Evolutionary conservation across 805 yeast genomes (phyloP).

Genomic region (Candida oleophila): DNA sequence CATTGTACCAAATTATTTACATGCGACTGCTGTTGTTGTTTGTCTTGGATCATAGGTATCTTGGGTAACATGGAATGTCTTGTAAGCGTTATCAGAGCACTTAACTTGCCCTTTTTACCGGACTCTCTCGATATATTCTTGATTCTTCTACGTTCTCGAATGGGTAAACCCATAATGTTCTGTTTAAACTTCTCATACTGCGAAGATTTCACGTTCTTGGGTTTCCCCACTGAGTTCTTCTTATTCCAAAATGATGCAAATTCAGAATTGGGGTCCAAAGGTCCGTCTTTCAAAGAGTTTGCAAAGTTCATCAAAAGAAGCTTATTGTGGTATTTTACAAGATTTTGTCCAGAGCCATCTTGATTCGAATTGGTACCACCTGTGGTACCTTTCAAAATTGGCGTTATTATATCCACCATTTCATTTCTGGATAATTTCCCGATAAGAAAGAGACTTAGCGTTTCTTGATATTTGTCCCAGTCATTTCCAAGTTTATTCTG

Average conservation of each 20-base stretch:
- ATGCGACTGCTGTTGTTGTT: conserved; percentile 42
- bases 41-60: conserved; percentile 69
- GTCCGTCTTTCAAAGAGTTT: conserved; percentile 76
- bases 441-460: conserved; percentile 70
- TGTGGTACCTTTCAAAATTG: conserved; percentile 41
- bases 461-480: conserved; percentile 86
- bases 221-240: conserved; percentile 37
- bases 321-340: conserved; percentile 75
- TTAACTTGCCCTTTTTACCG: conserved; percentile 74
- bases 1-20: conserved; percentile 66
- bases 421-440: conserved; percentile 81
- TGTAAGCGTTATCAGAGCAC: conserved; percentile 64
- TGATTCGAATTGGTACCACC: conserved; percentile 16
- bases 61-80: conserved; percentile 77
- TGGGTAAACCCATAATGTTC: conserved; percentile 82
- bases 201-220: conserved; percentile 52
- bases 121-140: conserved; percentile 81
- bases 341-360: conserved; percentile 18
- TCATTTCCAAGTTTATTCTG: conserved; percentile 69
- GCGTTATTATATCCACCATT: conserved; percentile 55
- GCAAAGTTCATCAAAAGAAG: conserved; percentile 78
- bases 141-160: conserved; percentile 80
- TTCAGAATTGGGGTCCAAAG: conserved; percentile 51
- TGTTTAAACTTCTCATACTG: conserved; percentile 82
- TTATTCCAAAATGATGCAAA: conserved; percentile 48